These are phyloP conservation scores for Euryodendron excelsum DNA, from an alignment of 148 eudicot species.

Conservation along the genomic window DNA sequence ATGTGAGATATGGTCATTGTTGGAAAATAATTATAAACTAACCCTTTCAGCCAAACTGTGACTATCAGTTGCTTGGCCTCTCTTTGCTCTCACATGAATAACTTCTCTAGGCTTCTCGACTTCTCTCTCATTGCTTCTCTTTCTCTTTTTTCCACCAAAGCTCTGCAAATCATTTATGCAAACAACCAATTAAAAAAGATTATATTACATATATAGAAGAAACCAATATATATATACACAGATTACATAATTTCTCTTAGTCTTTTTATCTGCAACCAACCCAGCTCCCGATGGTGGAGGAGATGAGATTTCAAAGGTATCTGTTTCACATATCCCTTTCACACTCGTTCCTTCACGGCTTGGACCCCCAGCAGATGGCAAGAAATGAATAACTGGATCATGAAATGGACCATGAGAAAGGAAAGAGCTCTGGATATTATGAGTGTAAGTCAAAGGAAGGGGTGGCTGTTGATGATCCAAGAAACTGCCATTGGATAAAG, in stretches of 20 bases:
- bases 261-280: background rate
- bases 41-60: conserved; percentile 89
- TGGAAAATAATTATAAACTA: background rate
- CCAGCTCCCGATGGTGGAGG: conserved; percentile 17
- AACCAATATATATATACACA: background rate
- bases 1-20: no score
- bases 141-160: conserved; percentile 41
- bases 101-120: conserved; percentile 61
- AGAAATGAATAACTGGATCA: conserved; percentile 12
- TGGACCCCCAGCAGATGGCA: conserved; percentile 12
- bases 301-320: conserved; percentile 10
- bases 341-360: conserved; percentile 4
- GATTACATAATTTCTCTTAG: background rate
- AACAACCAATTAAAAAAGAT: background rate
- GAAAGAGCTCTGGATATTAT: conserved; percentile 8
- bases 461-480: conserved; percentile 17
- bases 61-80: conserved; percentile 90
- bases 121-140: conserved; percentile 40
- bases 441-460: background rate
- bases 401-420: conserved; percentile 9
- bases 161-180: conserved; percentile 23
- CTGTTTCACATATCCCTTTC: background rate
- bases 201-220: background rate
- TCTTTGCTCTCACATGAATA: conserved; percentile 81
- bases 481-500: conserved; percentile 25